These are phyloP conservation scores for Penicillium corylophilum DNA, from an alignment of 2,329 filamentous ascomycete species.

Conservation along the genomic window DNA sequence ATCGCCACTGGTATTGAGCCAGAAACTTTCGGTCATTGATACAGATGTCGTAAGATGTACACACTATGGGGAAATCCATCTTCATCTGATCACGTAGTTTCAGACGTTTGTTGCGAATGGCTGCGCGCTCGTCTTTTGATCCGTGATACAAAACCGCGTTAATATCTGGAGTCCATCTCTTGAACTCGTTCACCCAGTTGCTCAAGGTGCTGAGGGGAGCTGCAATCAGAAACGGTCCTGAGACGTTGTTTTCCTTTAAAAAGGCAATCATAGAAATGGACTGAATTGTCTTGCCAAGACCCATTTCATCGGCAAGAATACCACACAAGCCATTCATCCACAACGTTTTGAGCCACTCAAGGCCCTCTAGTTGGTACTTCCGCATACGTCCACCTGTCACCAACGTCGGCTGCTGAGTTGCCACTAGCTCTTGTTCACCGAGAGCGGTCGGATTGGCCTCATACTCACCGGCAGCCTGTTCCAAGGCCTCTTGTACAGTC, in stretches of 20 bases:
- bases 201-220: slow-evolving; percentile 87
- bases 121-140: slow-evolving; percentile 70
- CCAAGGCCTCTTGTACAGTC: slow-evolving; percentile 57
- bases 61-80: slow-evolving; percentile 80
- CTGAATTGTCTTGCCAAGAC: slow-evolving; percentile 87
- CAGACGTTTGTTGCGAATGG: slow-evolving; percentile 71
- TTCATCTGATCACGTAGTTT: slow-evolving; percentile 65
- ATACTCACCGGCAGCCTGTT: slow-evolving; percentile 58
- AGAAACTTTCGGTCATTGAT: slow-evolving; percentile 83
- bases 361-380: slow-evolving; percentile 87
- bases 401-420: slow-evolving; percentile 81
- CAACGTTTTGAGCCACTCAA: slow-evolving; percentile 83
- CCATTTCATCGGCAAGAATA: slow-evolving; percentile 93
- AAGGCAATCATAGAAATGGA: slow-evolving; percentile 85
- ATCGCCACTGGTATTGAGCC: slow-evolving; percentile 87
- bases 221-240: slow-evolving; percentile 87
- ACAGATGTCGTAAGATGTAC: slow-evolving; percentile 95
- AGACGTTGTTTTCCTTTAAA: slow-evolving; percentile 79
- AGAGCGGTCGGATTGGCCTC: slow-evolving; percentile 60
- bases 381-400: slow-evolving; percentile 88
- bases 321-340: slow-evolving; percentile 92
- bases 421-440: slow-evolving; percentile 67
- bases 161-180: slow-evolving; percentile 83
- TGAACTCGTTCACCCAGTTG: slow-evolving; percentile 95
- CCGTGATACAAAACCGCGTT: slow-evolving; percentile 92